phyloP scores from a whole-genome alignment of 2,329 filamentous ascomycete species.

The Trichoderma brevicompactum region DNA sequence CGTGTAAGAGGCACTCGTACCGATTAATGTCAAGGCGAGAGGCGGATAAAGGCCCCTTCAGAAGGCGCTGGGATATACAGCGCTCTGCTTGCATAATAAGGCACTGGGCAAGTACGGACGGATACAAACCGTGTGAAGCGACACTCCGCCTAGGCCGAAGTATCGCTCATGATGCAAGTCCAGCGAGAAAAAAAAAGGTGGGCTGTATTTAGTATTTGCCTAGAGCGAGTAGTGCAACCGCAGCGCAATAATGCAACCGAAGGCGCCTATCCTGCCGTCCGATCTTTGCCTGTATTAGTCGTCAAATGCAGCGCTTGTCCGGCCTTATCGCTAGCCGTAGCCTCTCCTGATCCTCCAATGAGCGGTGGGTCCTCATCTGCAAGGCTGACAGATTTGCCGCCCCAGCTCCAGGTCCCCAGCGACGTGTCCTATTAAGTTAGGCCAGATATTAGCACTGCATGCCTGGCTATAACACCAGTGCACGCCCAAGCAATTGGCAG shows the following conservation, averaged over 20 bases:
- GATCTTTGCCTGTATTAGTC: not conserved
- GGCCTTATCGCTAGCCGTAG: not conserved
- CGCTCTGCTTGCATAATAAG: constrained; percentile 2
- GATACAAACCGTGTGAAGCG: constrained; percentile 14
- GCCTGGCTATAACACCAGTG: constrained; percentile 2
- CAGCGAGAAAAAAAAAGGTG: not conserved
- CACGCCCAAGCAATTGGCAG: not conserved
- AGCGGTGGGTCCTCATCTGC: not conserved
- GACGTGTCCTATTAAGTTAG: constrained; percentile 26
- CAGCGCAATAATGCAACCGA: not conserved
- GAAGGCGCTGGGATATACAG: not conserved
- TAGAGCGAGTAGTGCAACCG: not conserved
- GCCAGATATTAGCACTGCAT: constrained; percentile 7
- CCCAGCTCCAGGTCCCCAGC: constrained; percentile 7
- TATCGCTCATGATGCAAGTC: not conserved
- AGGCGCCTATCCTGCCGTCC: too few relatives aligned
- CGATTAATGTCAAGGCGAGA: not conserved
- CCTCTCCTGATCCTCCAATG: constrained; percentile 10
- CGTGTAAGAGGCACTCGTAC: constrained; percentile 9
- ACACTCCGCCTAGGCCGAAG: constrained; percentile 11
- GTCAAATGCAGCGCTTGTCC: not conserved
- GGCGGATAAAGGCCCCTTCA: constrained; percentile 5
- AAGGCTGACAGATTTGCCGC: constrained; percentile 19
- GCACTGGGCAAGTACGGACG: not conserved
- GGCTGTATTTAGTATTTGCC: not conserved